Conservation (phyloP, 345 rosid genomes). For the Populus nigra region DNA sequence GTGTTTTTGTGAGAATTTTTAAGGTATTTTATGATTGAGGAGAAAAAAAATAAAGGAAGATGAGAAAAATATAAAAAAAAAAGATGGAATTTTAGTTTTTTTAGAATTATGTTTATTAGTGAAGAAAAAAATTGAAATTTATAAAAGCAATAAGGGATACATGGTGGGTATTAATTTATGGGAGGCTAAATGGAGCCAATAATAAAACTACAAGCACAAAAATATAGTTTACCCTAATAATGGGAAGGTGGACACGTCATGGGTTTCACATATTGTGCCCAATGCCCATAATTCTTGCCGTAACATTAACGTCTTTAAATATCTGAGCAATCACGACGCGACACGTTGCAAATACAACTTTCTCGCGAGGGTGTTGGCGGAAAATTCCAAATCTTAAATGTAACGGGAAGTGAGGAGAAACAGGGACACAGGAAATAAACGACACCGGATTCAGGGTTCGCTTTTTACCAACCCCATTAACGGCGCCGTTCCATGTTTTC, state of each 20-base stretch:
- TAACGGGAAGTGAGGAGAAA: constrained; percentile 31
- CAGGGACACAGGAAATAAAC: constrained; percentile 10
- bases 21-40: too few relatives aligned
- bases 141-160: neutral
- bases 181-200: neutral
- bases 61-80: too few relatives aligned
- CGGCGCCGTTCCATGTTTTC: constrained; percentile 17
- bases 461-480: constrained; percentile 23
- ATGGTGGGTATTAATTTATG: too few relatives aligned
- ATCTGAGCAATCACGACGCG: neutral
- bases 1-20: too few relatives aligned
- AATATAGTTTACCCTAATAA: neutral
- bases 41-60: too few relatives aligned
- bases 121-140: neutral
- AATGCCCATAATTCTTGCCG: constrained; percentile 44
- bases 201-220: neutral
- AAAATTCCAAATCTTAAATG: constrained; percentile 20
- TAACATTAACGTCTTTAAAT: constrained; percentile 44
- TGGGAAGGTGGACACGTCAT: constrained; percentile 26
- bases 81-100: too few relatives aligned
- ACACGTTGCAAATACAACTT: constrained; percentile 36
- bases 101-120: neutral
- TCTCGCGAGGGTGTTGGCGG: neutral
- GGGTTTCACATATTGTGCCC: neutral
- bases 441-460: constrained; percentile 14